phyloP scores from a whole-genome alignment of 345 rosid genomes.

The Laguncularia racemosa region DNA sequence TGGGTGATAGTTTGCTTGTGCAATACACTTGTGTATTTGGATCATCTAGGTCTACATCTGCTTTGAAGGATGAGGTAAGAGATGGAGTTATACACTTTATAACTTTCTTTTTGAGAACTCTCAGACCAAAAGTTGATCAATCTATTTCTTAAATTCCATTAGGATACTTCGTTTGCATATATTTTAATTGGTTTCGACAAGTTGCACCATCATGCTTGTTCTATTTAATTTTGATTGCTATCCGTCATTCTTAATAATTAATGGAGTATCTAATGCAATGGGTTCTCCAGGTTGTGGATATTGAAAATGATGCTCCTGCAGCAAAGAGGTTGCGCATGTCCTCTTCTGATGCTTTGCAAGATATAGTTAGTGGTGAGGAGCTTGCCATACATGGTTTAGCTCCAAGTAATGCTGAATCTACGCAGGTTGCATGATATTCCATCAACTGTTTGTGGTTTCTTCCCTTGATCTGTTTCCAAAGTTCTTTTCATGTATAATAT shows the following conservation, averaged over 20 bases:
- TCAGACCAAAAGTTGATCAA: neutral
- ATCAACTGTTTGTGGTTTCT: too few relatives aligned
- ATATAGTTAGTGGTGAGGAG: slow-evolving; percentile 83
- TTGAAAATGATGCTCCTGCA: slow-evolving; percentile 72
- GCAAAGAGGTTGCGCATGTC: slow-evolving; percentile 73
- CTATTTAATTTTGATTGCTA: neutral
- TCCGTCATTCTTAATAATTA: slow-evolving; percentile 2
- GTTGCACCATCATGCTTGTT: neutral
- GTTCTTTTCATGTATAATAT: too few relatives aligned
- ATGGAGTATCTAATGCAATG: slow-evolving; percentile 1
- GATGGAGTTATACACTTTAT: neutral
- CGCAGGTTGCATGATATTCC: slow-evolving; percentile 48
- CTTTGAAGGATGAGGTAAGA: slow-evolving; percentile 81
- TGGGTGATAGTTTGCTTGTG: slow-evolving; percentile 97
- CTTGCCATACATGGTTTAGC: slow-evolving; percentile 79
- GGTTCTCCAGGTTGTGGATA: slow-evolving; percentile 71
- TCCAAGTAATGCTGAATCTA: slow-evolving; percentile 67
- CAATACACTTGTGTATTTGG: slow-evolving; percentile 69
- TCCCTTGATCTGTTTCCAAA: too few relatives aligned
- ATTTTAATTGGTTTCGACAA: neutral
- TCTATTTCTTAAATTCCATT: neutral
- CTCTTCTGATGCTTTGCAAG: slow-evolving; percentile 84
- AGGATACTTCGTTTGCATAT: slow-evolving; percentile 1
- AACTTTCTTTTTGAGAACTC: neutral
- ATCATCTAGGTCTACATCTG: slow-evolving; percentile 47